phyloP scores from a whole-genome alignment of 2,329 filamentous ascomycete genomes.

The Cladophialophora bantiana region DNA sequence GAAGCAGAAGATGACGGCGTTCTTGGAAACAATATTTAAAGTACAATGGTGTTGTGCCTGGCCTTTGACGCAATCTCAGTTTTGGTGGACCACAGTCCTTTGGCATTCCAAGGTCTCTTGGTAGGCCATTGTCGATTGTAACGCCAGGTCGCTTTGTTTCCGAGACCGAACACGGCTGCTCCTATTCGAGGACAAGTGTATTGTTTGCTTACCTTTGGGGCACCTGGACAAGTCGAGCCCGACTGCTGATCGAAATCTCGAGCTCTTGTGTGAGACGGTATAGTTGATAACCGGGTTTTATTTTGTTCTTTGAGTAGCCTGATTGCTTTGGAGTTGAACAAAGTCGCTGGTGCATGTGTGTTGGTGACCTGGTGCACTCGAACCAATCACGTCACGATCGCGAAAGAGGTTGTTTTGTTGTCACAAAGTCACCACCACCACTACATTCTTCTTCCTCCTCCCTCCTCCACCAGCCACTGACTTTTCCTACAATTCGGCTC shows the following conservation, averaged over 20 bases:
- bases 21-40: too few species aligned
- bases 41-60: not conserved
- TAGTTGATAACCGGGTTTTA: too few species aligned
- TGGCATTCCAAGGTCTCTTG: not conserved
- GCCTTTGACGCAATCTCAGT: not conserved
- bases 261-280: too few species aligned
- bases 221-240: too few species aligned
- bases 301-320: not conserved
- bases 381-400: slow-evolving; percentile 37
- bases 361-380: slow-evolving; percentile 13
- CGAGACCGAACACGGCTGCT: not conserved
- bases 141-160: not conserved
- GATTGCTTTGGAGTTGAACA: not conserved
- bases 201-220: not conserved
- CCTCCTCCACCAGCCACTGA: slow-evolving; percentile 24
- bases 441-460: too few species aligned
- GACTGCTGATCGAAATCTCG: too few species aligned
- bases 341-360: not conserved
- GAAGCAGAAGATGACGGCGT: too few species aligned
- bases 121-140: not conserved
- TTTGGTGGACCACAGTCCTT: not conserved
- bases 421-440: not conserved
- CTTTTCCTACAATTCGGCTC: slow-evolving; percentile 11
- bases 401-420: slow-evolving; percentile 19
- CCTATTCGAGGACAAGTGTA: not conserved